Conservation (phyloP, 2,329 filamentous ascomycete genomes). For the Aspergillus floridensis region DNA sequence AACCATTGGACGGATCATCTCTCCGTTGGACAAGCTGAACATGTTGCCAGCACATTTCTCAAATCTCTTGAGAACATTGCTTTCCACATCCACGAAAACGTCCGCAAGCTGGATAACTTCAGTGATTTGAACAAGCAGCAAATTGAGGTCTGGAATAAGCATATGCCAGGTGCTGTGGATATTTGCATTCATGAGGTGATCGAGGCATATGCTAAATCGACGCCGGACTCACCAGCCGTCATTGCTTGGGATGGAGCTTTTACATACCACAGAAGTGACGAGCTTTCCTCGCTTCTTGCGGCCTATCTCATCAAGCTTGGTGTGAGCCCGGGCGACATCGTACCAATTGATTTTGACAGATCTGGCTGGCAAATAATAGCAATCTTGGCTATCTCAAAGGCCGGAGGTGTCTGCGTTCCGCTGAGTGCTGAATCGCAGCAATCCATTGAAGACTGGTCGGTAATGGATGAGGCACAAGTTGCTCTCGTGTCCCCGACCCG, state of each 20-base stretch:
- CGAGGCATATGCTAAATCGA: constrained; percentile 21
- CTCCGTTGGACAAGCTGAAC: constrained; percentile 39
- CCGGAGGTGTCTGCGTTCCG: constrained; percentile 33
- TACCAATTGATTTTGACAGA: constrained; percentile 29
- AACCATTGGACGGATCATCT: constrained; percentile 45
- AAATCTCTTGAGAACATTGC: constrained; percentile 40
- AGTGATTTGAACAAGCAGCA: constrained; percentile 35
- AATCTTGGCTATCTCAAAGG: constrained; percentile 30
- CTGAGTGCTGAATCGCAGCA: constrained; percentile 35
- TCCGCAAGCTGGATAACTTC: constrained; percentile 38
- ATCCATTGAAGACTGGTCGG: constrained; percentile 38
- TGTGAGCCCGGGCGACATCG: constrained; percentile 25
- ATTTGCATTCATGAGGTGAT: constrained; percentile 31
- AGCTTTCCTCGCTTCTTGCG: constrained; percentile 33
- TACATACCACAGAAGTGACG: constrained; percentile 34
- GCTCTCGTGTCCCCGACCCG: constrained; percentile 40
- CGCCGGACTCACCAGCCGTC: constrained; percentile 29
- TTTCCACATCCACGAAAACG: constrained; percentile 30
- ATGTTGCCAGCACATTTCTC: constrained; percentile 40
- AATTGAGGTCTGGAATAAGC: constrained; percentile 32
- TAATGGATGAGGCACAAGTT: constrained; percentile 40
- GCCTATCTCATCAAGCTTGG: constrained; percentile 30
- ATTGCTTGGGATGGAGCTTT: constrained; percentile 33
- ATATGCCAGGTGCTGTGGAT: constrained; percentile 21
- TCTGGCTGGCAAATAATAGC: constrained; percentile 32